Evolutionary conservation across 805 yeast species (phyloP).

Genomic region (Komagataella ulmi): DNA sequence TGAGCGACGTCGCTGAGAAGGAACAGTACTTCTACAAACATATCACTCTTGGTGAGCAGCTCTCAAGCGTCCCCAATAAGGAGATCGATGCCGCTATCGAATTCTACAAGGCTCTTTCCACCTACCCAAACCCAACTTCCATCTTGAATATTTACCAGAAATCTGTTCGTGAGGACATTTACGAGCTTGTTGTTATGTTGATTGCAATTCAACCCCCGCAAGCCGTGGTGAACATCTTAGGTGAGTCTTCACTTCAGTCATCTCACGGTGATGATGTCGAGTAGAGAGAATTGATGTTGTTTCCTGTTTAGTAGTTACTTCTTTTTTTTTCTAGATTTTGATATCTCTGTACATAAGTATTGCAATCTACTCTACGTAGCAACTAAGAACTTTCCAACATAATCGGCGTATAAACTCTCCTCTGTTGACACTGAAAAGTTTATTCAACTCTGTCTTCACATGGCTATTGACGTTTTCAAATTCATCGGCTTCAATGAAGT

Average conservation of each 20-base stretch:
- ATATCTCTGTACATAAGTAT: background rate
- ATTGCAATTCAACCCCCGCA: conserved; percentile 85
- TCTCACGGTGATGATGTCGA: background rate
- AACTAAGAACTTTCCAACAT: background rate
- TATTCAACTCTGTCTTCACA: conserved; percentile 3
- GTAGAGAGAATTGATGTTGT: background rate
- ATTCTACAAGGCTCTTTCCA: conserved; percentile 87
- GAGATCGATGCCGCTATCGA: conserved; percentile 77
- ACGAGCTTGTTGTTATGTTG: conserved; percentile 78
- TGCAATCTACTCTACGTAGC: background rate
- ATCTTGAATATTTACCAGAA: conserved; percentile 82
- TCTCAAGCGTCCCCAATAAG: conserved; percentile 49
- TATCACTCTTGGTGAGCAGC: conserved; percentile 77
- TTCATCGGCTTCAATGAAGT: conserved; percentile 6
- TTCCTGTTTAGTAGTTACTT: background rate
- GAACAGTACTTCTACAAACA: conserved; percentile 74
- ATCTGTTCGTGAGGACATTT: conserved; percentile 68
- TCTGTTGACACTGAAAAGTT: background rate
- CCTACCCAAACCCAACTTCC: conserved; percentile 92
- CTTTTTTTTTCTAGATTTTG: background rate
- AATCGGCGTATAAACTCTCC: background rate
- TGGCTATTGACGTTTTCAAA: conserved; percentile 8
- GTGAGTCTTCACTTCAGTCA: conserved; percentile 16
- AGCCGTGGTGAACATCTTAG: conserved; percentile 56
- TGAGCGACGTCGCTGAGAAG: conserved; percentile 50